phyloP scores from a whole-genome alignment of 768 basidiomycete species.

The Holtermannia corniformis region DNA sequence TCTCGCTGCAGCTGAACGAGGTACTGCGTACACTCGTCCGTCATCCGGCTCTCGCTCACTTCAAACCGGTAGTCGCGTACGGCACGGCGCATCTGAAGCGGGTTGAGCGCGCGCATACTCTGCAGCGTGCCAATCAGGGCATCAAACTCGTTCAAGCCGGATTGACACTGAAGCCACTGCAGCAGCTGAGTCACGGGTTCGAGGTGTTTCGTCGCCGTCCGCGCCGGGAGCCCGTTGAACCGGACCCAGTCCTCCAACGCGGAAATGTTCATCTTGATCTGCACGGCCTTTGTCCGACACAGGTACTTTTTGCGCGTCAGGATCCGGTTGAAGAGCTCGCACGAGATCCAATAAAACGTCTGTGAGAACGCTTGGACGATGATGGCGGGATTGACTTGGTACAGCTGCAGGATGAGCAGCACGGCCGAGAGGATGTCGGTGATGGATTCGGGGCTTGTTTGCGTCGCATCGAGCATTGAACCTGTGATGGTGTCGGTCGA shows the following conservation, averaged over 20 bases:
- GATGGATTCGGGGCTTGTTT: slow-evolving; percentile 48
- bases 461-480: slow-evolving; percentile 23
- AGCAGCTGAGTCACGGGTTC: slow-evolving; percentile 67
- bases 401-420: slow-evolving; percentile 69
- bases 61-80: slow-evolving; percentile 80
- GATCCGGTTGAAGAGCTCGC: slow-evolving; percentile 49
- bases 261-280: slow-evolving; percentile 77
- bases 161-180: slow-evolving; percentile 57
- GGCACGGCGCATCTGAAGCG: slow-evolving; percentile 90
- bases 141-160: slow-evolving; percentile 77
- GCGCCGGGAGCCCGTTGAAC: slow-evolving; percentile 65
- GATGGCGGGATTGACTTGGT: slow-evolving; percentile 77
- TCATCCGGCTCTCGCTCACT: slow-evolving; percentile 83
- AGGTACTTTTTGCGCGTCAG: slow-evolving; percentile 73
- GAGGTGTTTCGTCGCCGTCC: slow-evolving; percentile 65
- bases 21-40: slow-evolving; percentile 90
- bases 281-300: slow-evolving; percentile 78
- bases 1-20: slow-evolving; percentile 91
- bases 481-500: background rate
- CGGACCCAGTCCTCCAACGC: slow-evolving; percentile 87
- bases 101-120: slow-evolving; percentile 75
- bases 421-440: slow-evolving; percentile 75
- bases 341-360: slow-evolving; percentile 96
- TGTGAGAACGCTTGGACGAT: slow-evolving; percentile 91
- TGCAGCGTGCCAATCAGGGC: slow-evolving; percentile 84